Evolutionary conservation across 2,329 filamentous ascomycete species (phyloP), one percentile per base, ranked within the genome.

Genomic region (Leptoxyphium fumago): DNA sequence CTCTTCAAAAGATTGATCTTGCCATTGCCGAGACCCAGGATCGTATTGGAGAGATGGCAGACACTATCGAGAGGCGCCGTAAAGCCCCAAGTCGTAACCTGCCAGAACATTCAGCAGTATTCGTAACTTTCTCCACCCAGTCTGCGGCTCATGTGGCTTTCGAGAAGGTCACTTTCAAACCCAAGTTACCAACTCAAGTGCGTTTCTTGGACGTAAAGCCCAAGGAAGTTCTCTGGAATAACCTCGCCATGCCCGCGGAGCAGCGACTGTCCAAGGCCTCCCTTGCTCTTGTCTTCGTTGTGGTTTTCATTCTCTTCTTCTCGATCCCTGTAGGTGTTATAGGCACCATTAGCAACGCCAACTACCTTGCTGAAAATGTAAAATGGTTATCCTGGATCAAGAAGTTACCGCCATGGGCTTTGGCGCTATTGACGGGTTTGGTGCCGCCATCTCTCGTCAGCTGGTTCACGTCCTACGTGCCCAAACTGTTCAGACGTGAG

Each of bases 1-100:
- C 94, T 29, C 71, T 87, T 49, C 82, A 85, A 48, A 75, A 82
- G 53, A 89, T 91, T 61, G 82, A 91, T n/a, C 87, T 96, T 63
- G 88, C 85, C 0, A 94, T 98, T 59, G 78, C 89, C 48, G 93
- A 84, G 75, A 82, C 80, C 47, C 80, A 89, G 36, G 71, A 72
- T 1, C 79, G 86, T 57, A 74, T 95, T 41, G 74, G 79, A 41
- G 77, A 80, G 40, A 71, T 93, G 34, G 77, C 80, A 39, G 82
- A 84, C 3, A 74, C 81, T 49, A 80, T 85, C 38, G 72, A 70
- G 43, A 70, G 73, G 44, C 83, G 85, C 58, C 76, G 74, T 44
- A 70, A 72, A 11, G 49, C 56, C 10, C 54, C 53, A 7, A 51
- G 55, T 15, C 80, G 82, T 42, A 73, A 83, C 34, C 39, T 56